Conservation (phyloP, 371 early-diverging fungal genomes). For the Agmasoma carcini region DNA sequence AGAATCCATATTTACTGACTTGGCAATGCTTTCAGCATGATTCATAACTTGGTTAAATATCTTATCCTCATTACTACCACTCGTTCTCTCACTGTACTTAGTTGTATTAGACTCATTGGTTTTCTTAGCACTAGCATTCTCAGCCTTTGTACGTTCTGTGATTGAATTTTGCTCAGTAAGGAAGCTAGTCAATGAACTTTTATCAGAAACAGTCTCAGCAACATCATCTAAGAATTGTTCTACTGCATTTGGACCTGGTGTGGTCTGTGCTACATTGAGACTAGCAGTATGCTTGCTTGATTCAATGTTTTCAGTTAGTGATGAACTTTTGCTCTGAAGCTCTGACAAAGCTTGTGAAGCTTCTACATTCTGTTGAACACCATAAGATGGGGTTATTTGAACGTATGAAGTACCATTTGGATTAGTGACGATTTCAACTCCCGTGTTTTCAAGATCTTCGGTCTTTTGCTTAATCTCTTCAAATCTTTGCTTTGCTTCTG, state of each 20-base stretch:
- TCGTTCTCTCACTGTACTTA: not conserved
- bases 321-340: not conserved
- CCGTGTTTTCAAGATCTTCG: constrained; percentile 20
- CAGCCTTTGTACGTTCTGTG: constrained; percentile 14
- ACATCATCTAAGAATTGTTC: constrained; percentile 6
- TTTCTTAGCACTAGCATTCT: constrained; percentile 4
- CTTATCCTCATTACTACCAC: constrained; percentile 1
- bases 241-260: not conserved
- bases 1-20: too few species aligned
- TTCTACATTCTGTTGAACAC: constrained; percentile 10
- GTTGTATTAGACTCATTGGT: not conserved
- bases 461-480: constrained; percentile 21
- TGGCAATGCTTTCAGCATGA: not conserved
- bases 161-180: constrained; percentile 24
- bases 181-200: not conserved
- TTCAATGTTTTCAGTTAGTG: too few species aligned
- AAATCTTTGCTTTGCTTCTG: not conserved
- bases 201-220: not conserved
- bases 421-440: constrained; percentile 26
- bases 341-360: not conserved
- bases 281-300: not conserved
- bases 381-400: constrained; percentile 33
- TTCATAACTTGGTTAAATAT: constrained; percentile 22
- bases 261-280: constrained; percentile 1
- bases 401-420: constrained; percentile 30